phyloP scores from a whole-genome alignment of 1,284 basidiomycete species.

The Rhodotorula sp. region DNA sequence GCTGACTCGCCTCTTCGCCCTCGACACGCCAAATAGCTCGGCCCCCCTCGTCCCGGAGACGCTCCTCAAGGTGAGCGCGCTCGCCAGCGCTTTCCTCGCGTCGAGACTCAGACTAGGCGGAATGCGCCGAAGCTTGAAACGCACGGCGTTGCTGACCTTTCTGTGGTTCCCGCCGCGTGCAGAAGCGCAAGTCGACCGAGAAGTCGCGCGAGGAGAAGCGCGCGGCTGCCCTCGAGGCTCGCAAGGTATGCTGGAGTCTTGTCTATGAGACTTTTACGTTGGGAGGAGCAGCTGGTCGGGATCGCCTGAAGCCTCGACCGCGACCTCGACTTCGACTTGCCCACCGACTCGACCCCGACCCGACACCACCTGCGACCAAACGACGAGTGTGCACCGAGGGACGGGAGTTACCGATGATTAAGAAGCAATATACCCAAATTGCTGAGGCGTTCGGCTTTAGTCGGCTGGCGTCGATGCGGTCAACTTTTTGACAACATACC shows the following conservation, averaged over 20 bases:
- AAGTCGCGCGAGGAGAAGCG: constrained; percentile 96
- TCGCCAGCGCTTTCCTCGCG: background rate
- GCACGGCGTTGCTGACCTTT: background rate
- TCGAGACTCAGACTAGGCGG: no score
- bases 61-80: constrained; percentile 68
- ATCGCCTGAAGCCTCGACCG: background rate
- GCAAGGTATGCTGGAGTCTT: constrained; percentile 67
- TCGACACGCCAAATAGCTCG: constrained; percentile 12
- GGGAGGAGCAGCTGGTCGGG: background rate
- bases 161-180: background rate
- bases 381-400: constrained; percentile 7
- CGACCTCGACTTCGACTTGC: background rate
- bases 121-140: background rate
- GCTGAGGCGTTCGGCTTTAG: constrained; percentile 6
- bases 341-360: background rate
- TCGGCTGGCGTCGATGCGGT: constrained; percentile 58
- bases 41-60: constrained; percentile 90
- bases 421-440: constrained; percentile 60
- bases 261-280: no score
- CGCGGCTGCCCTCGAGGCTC: constrained; percentile 77
- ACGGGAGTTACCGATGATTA: constrained; percentile 61
- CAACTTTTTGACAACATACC: constrained; percentile 57
- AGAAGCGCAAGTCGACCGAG: constrained; percentile 96
- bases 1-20: background rate
- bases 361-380: background rate